Evolutionary conservation across 257 asterid genomes (phyloP), one percentile per base, ranked within the genome.

Genomic region (Nicotiana sylvestris): DNA sequence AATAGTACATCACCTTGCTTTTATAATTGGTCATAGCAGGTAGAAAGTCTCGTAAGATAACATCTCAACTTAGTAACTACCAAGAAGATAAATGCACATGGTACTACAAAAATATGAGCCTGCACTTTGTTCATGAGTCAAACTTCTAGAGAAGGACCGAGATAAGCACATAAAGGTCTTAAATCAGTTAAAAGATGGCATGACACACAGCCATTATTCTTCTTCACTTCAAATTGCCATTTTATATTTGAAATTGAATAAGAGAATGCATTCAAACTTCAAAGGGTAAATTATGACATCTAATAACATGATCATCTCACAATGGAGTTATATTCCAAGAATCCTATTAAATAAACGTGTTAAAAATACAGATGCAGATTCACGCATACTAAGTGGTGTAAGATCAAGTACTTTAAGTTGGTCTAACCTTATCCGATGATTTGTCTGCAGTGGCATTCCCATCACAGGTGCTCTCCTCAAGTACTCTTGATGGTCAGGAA

Each of bases 341-440:
- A 70, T 43, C 78, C 56, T n/a, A 69, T n/a, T 39, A 69, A 37
- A 39, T 39, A 39, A 70, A 12, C 79, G 49, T 49, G 25, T 27
- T 49, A 25, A 39, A 74, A 49, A 49, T 43, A 43, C 51, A 43
- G 12, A 43, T 9, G 68, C 25, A 9, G 21, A 3, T 17, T 78
- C 29, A 85, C 32, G 65, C 18, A 49, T 49, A 27, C 4, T 74
- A 74, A 35, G 62, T 27, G 8, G 80, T 25, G 62, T 49, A 49
- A 46, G 27, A 49, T 27, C 80, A 74, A 49, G 80, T 74, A 27
- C 62, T 49, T 74, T 74, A 74, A 49, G 80, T 74, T 74, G 43
- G 25, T 80, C 91, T 67, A 85, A 93, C 97, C 97, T 93, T 81
- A 84, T 76, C 51, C 66, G 94, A 88, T 86, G 85, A 80, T 80